Percentiles rank a stretch among this genome's conserved stretches.
Conservation (phyloP, 2,329 filamentous ascomycete genomes). For the Fonsecaea erecta region DNA sequence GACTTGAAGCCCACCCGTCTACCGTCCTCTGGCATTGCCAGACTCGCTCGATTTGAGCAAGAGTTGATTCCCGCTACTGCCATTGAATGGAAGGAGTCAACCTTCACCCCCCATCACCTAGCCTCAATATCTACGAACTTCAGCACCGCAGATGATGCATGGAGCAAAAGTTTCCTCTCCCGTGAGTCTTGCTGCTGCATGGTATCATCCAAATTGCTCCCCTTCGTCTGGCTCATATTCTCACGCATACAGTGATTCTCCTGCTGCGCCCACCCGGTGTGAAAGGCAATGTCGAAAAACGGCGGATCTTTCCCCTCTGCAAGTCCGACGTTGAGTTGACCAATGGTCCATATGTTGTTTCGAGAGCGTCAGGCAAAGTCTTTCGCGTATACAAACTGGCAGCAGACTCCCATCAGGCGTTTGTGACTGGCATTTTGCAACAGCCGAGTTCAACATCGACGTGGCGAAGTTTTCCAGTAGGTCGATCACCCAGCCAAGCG, state of each 20-base stretch:
- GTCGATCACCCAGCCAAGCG: background rate
- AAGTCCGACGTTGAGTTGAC: constrained; percentile 22
- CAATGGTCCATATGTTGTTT: constrained; percentile 30
- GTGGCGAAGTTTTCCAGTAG: constrained; percentile 20
- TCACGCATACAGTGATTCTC: constrained; percentile 18
- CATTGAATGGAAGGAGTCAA: constrained; percentile 25
- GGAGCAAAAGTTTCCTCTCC: constrained; percentile 28
- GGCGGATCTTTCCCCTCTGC: constrained; percentile 28
- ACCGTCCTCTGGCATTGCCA: constrained; percentile 11
- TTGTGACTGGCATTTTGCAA: constrained; percentile 25
- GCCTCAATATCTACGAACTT: constrained; percentile 22
- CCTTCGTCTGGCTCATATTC: background rate
- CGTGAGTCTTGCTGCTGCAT: constrained; percentile 8
- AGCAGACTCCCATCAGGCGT: constrained; percentile 30
- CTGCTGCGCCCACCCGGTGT: constrained; percentile 25
- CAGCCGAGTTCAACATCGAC: constrained; percentile 12
- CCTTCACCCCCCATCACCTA: constrained; percentile 26
- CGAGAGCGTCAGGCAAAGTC: constrained; percentile 28
- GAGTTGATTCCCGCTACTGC: constrained; percentile 30
- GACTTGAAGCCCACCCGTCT: constrained; percentile 39
- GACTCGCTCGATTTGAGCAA: constrained; percentile 19
- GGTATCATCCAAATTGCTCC: background rate
- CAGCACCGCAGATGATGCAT: constrained; percentile 29
- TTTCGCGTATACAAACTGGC: constrained; percentile 26
- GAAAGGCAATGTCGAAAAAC: constrained; percentile 15